Conservation (phyloP, 2,329 filamentous ascomycete genomes). For the Annulohypoxylon truncatum region DNA sequence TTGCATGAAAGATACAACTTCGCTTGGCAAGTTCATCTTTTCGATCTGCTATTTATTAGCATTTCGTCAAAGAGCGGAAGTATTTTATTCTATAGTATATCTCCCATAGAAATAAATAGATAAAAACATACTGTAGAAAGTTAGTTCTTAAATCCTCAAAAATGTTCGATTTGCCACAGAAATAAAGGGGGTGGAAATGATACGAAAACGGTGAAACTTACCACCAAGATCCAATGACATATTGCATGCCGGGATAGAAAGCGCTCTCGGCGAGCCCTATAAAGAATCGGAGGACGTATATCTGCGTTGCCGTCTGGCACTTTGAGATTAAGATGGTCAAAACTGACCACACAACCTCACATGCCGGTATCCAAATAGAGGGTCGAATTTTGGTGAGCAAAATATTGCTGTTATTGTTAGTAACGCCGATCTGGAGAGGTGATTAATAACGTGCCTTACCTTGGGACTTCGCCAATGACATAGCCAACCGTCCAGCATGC, state of each 20-base stretch:
- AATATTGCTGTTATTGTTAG: constrained; percentile 47
- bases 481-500: constrained; percentile 49
- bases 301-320: constrained; percentile 49
- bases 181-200: background rate
- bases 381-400: constrained; percentile 52
- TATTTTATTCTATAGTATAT: too few relatives aligned
- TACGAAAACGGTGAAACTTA: constrained; percentile 10
- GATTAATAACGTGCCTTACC: constrained; percentile 32
- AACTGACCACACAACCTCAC: constrained; percentile 50
- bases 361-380: constrained; percentile 53
- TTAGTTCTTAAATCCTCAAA: constrained; percentile 10
- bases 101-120: background rate
- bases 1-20: constrained; percentile 53
- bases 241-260: constrained; percentile 50
- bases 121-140: constrained; percentile 19
- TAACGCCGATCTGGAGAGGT: background rate
- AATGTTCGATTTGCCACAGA: background rate
- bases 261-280: constrained; percentile 45
- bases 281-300: constrained; percentile 53
- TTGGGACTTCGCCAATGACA: constrained; percentile 49
- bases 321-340: constrained; percentile 51
- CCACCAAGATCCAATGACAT: constrained; percentile 54
- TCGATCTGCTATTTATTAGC: constrained; percentile 39
- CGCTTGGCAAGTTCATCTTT: constrained; percentile 60
- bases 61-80: background rate